Base-by-base conservation (phyloP, 805 yeast genomes). In the Blastobotrys muscicola region DNA sequence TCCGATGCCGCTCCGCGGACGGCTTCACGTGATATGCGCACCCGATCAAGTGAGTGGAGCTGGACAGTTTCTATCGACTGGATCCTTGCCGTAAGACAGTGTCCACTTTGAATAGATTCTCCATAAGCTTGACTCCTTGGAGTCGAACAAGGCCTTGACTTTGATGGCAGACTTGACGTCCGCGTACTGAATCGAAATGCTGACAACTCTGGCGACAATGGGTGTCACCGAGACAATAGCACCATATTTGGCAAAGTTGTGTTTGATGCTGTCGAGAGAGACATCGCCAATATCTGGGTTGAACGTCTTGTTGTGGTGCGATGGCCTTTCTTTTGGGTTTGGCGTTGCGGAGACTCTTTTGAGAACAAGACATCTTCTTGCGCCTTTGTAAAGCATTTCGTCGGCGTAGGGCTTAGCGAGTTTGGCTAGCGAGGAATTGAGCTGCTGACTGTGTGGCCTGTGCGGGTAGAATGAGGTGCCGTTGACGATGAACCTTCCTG, bases 401-500 rank as follows among this genome's bases (percentile, higher is more conserved):
- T 31, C 31, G 4, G 26, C 26, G 26, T 20, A 20, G 4, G 26
- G 26, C 26, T 20, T 20, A 4, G 26, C 26, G 6, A 20, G 26
- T 20, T 20, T 20, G 26, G 26, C 26, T 20, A 20, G 26, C 26
- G 26, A 20, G 26, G 26, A 20, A 20, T 20, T 20, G 26, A 20
- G 26, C 26, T 20, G 26, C 26, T 20, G 26, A 6, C 26, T 20
- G 6, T 20, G 26, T 20, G 26, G 26, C 34, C 29, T 11, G 12
- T 26, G 5, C 8, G 41, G 41, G 23, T 12, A 9, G 34, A 20
- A 29, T 9, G 34, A 6, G 14, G 8, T 11, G 3, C 58, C 57
- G 40, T 54, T 53, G 36, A 54, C 52, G 13, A 52, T n/a, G 39
- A 53, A 53, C 23, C 51, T 15, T 5, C 56, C 57, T 8, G 46